These are phyloP conservation scores for Fraxinus greggii DNA, from an alignment of 305 asterid genomes.

Conservation along the genomic window DNA sequence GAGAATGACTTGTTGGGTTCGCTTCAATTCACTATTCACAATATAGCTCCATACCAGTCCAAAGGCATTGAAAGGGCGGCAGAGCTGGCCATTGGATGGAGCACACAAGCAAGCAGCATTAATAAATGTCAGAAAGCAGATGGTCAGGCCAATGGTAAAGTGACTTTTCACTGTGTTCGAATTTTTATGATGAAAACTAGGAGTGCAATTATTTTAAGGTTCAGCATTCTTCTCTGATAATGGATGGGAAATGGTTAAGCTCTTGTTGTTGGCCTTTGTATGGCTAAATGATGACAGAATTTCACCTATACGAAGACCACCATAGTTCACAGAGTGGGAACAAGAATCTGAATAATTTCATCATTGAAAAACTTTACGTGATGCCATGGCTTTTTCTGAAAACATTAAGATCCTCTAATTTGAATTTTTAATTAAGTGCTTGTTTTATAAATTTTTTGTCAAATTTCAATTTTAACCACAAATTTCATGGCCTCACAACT, in stretches of 20 bases:
- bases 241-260: conserved; percentile 16
- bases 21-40: conserved; percentile 60
- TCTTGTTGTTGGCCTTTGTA: conserved; percentile 13
- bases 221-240: background rate
- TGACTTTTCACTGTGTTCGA: conserved; percentile 16
- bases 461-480: background rate
- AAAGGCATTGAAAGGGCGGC: conserved; percentile 87
- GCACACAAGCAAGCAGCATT: conserved; percentile 34
- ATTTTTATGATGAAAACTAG: conserved; percentile 18
- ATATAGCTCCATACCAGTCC: conserved; percentile 83
- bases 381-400: background rate
- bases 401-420: background rate
- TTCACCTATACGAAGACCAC: background rate
- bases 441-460: background rate
- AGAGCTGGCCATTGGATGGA: conserved; percentile 53
- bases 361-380: background rate
- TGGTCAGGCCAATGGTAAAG: conserved; percentile 56
- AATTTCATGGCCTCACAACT: background rate
- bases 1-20: conserved; percentile 87
- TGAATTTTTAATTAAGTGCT: background rate
- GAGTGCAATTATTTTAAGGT: conserved; percentile 3
- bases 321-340: background rate
- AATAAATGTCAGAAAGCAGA: conserved; percentile 35
- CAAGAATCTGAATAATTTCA: background rate
- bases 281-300: conserved; percentile 7